Evolutionary conservation across 2,329 filamentous ascomycete genomes (phyloP).

Genomic region (Fusarium sp.): DNA sequence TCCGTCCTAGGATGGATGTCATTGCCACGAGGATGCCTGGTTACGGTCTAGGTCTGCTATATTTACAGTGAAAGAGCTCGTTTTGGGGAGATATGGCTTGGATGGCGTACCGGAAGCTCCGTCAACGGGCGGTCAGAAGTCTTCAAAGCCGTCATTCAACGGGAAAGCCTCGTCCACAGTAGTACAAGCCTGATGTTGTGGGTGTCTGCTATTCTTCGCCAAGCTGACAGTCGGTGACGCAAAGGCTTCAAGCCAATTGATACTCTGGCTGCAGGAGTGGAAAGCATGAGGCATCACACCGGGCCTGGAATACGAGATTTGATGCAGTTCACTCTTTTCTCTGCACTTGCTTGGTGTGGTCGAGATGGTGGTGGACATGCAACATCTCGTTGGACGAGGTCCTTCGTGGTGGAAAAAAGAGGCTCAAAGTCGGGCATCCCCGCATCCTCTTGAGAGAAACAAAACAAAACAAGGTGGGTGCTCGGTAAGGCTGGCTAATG

Average conservation of each 20-base stretch:
- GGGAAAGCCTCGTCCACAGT: slow-evolving; percentile 4
- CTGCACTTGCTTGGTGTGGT: not conserved
- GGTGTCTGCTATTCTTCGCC: slow-evolving; percentile 3
- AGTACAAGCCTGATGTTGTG: not conserved
- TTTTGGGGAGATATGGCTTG: not conserved
- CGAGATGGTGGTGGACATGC: slow-evolving; percentile 19
- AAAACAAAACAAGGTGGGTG: not conserved
- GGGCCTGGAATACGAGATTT: slow-evolving; percentile 34
- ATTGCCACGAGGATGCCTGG: not conserved
- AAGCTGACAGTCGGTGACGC: slow-evolving; percentile 23
- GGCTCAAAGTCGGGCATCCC: slow-evolving; percentile 22
- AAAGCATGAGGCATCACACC: slow-evolving; percentile 30
- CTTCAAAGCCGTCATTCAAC: not conserved
- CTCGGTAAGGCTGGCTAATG: slow-evolving; percentile 37
- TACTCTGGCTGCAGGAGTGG: slow-evolving; percentile 18
- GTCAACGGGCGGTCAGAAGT: slow-evolving; percentile 16
- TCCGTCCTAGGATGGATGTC: not conserved
- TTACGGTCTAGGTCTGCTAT: slow-evolving; percentile 21
- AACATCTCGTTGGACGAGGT: slow-evolving; percentile 30
- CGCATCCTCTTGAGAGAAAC: not conserved
- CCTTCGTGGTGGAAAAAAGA: not conserved
- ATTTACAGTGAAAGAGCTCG: slow-evolving; percentile 6
- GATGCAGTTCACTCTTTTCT: slow-evolving; percentile 12
- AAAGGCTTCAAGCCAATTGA: slow-evolving; percentile 16
- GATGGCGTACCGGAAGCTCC: slow-evolving; percentile 23